Evolutionary conservation across 495 filamentous ascomycete genomes (phyloP).

Genomic region (Diplogelasinospora grovesii): DNA sequence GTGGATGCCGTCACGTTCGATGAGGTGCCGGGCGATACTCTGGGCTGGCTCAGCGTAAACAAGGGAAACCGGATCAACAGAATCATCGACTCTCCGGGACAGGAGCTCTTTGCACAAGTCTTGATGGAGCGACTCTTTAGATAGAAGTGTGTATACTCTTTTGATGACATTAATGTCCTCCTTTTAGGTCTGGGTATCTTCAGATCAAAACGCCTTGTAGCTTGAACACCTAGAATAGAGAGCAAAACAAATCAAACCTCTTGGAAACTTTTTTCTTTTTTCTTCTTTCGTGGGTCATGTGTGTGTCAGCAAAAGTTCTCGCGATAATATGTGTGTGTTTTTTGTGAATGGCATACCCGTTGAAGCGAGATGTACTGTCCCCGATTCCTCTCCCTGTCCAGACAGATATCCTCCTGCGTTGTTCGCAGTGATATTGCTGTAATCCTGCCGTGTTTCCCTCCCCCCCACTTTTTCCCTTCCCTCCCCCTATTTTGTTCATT

Average conservation of each 20-base stretch:
- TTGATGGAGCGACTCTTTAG: slow-evolving; percentile 45
- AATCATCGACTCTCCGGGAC: slow-evolving; percentile 54
- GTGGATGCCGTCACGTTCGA: slow-evolving; percentile 27
- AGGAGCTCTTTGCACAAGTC: slow-evolving; percentile 42
- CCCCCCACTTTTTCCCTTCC: too few relatives aligned
- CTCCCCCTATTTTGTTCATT: too few relatives aligned
- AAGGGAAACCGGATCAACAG: slow-evolving; percentile 73
- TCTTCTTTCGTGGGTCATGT: neutral
- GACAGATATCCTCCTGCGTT: too few relatives aligned
- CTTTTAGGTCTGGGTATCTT: slow-evolving; percentile 13
- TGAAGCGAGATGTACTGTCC: too few relatives aligned
- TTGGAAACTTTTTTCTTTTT: neutral
- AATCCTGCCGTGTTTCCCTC: too few relatives aligned
- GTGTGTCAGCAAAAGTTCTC: slow-evolving; percentile 19
- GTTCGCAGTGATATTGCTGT: too few relatives aligned
- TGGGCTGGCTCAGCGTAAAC: slow-evolving; percentile 61
- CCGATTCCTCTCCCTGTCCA: too few relatives aligned
- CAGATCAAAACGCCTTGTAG: slow-evolving; percentile 14
- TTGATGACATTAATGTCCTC: slow-evolving; percentile 3
- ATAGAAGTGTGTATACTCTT: too few relatives aligned
- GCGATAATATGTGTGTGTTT: too few relatives aligned
- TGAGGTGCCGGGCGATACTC: slow-evolving; percentile 50
- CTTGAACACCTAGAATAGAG: slow-evolving; percentile 21
- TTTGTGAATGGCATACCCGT: slow-evolving; percentile 19
- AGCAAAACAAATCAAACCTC: slow-evolving; percentile 1